Evolutionary conservation across 345 rosid species (phyloP), one percentile per base, ranked within the genome.

Genomic region (Acer negundo): DNA sequence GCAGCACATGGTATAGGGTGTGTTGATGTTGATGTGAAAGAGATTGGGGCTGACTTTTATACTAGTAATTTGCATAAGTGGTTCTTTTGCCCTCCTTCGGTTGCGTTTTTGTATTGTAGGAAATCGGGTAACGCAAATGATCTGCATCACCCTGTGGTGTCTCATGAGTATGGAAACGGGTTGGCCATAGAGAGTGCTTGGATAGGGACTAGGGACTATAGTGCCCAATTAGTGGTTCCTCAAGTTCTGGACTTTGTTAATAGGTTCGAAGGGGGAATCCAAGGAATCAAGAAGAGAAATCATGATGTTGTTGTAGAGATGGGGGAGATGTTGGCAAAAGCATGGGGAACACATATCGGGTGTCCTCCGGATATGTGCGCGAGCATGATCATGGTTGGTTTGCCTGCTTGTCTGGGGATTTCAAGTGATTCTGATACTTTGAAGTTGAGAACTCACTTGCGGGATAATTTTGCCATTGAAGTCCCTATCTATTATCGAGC

Each of bases 1-100:
- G 99, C 97, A 10, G 98, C 99, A 59, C 99, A 93, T 73, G 96
- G 96, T 10, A 89, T 95, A 10, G 99, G 99, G 10, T 90, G 97
- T 53, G 93, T 92, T 51, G 92, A 94, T 56, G 89, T 96, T 58
- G 95, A 96, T 78, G 83, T 96, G 89, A 86, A 89, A 71, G 93
- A 92, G 68, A 94, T 96, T 65, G 99, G 91, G 31, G 99, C 99
- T 77, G 99, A 96, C 74, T 96, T 92, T 78, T 96, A 96, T 58
- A 85, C 90, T 1, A 91, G 98, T 69, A 94, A 94, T 73, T 87
- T 96, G 79, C 92, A 94, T 44, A 96, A 96, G 71, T 96, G 99
- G 99, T 91, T 94, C 69, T 96, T 96, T 77, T 91, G 97, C 11
- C 99, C 98, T 0, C 99, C 99, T n/a, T 86, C 98, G 0, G 95